Conservation (phyloP, 2,329 filamentous ascomycete genomes). For the Aspergillus sp. region DNA sequence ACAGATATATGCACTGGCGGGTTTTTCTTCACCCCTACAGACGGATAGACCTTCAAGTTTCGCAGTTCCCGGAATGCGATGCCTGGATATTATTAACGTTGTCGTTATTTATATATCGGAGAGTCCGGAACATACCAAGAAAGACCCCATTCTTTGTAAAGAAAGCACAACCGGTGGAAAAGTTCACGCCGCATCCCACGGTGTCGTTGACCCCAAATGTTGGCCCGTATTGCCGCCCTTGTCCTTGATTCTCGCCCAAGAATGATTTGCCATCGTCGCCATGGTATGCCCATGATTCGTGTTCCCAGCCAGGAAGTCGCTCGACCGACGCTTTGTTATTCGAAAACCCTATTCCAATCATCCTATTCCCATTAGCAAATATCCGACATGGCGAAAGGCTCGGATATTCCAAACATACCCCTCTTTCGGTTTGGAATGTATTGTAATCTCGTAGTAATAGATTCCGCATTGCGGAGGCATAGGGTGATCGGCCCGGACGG, state of each 20-base stretch:
- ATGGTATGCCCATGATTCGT: constrained; percentile 66
- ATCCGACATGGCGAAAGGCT: background rate
- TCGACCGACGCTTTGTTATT: constrained; percentile 59
- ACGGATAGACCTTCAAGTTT: constrained; percentile 51
- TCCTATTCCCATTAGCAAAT: constrained; percentile 22
- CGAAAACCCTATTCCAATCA: constrained; percentile 61
- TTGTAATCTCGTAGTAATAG: constrained; percentile 84
- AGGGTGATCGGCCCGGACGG: constrained; percentile 77
- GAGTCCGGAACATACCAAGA: constrained; percentile 46
- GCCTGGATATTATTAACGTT: constrained; percentile 47
- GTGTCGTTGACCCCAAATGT: constrained; percentile 60
- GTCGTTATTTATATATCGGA: background rate
- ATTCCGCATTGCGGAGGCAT: constrained; percentile 91
- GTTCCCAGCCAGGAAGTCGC: constrained; percentile 65
- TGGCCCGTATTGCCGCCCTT: constrained; percentile 59
- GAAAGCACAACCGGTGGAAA: constrained; percentile 60
- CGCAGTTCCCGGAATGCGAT: constrained; percentile 50
- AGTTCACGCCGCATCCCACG: constrained; percentile 66
- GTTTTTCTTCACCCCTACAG: constrained; percentile 65
- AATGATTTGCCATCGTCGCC: constrained; percentile 67
- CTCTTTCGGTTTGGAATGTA: constrained; percentile 67
- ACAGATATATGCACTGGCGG: constrained; percentile 58
- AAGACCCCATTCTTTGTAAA: constrained; percentile 65
- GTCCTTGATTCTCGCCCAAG: constrained; percentile 55
- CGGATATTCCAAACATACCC: constrained; percentile 48